Percentiles rank a stretch among this genome's conserved stretches.
Conservation (phyloP, 768 basidiomycete species). For the Coprinellus micaceus region DNA sequence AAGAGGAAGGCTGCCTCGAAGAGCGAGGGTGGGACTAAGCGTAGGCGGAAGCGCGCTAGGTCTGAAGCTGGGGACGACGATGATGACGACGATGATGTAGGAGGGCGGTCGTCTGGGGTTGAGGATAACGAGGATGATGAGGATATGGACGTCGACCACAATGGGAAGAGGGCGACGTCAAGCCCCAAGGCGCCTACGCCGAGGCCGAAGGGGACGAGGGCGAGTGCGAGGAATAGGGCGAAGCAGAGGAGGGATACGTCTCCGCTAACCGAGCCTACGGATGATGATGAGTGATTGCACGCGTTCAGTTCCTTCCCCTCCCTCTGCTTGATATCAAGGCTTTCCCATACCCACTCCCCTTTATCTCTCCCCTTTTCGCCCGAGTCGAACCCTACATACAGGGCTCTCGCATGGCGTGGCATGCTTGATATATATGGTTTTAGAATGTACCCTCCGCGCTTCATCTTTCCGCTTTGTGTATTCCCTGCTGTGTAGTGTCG, state of each 20-base stretch:
- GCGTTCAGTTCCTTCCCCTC: too few relatives aligned
- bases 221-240: constrained; percentile 15
- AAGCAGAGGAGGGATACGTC: constrained; percentile 5
- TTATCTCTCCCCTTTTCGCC: too few relatives aligned
- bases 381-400: too few relatives aligned
- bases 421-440: too few relatives aligned
- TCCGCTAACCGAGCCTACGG: too few relatives aligned
- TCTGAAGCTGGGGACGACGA: constrained; percentile 39
- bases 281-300: too few relatives aligned
- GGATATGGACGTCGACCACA: constrained; percentile 31
- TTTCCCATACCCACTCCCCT: too few relatives aligned
- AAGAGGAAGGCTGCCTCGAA: constrained; percentile 55
- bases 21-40: constrained; percentile 49
- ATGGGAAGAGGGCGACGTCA: constrained; percentile 2
- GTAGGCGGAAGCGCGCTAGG: constrained; percentile 31
- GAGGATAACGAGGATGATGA: constrained; percentile 33
- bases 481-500: too few relatives aligned
- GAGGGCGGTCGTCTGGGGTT: constrained; percentile 16
- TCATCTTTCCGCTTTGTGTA: too few relatives aligned
- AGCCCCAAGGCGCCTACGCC: constrained; percentile 24
- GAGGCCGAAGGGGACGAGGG: constrained; percentile 24
- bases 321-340: not conserved
- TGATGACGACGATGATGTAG: constrained; percentile 33
- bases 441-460: too few relatives aligned
- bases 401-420: too few relatives aligned